Evolutionary conservation across 257 asterid genomes (phyloP).

Genomic region (Paraleonurus japonicus): DNA sequence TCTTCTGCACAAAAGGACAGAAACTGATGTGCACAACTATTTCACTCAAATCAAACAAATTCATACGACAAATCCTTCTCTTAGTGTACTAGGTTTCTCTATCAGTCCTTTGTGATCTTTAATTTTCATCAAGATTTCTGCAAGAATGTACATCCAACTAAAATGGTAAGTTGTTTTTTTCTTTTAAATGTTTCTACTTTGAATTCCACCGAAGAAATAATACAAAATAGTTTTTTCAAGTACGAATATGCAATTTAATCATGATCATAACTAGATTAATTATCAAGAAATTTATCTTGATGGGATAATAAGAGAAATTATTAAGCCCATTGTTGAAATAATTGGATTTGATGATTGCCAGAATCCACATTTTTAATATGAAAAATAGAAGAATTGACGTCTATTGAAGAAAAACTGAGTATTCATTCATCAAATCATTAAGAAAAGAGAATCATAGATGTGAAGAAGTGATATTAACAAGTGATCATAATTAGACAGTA

Average conservation of each 20-base stretch:
- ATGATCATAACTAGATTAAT: neutral
- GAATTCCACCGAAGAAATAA: no score
- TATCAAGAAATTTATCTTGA: neutral
- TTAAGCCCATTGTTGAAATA: neutral
- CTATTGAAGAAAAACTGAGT: no score
- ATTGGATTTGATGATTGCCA: no score
- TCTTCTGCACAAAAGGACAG: conserved; percentile 28
- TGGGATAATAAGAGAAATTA: neutral
- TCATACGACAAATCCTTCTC: neutral
- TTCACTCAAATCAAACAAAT: neutral
- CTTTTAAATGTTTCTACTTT: no score
- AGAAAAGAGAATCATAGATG: neutral
- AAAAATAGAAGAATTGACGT: no score
- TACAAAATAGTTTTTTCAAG: neutral
- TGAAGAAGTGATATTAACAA: neutral
- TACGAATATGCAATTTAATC: no score
- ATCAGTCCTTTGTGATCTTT: neutral
- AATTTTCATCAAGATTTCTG: neutral
- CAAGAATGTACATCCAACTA: neutral
- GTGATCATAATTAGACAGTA: neutral
- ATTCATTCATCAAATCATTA: no score
- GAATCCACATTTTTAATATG: no score
- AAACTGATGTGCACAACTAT: conserved; percentile 3
- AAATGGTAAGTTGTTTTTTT: neutral
- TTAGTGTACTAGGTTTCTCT: neutral